Evolutionary conservation across 306 rosid genomes (phyloP).

Genomic region (Corylus americana): DNA sequence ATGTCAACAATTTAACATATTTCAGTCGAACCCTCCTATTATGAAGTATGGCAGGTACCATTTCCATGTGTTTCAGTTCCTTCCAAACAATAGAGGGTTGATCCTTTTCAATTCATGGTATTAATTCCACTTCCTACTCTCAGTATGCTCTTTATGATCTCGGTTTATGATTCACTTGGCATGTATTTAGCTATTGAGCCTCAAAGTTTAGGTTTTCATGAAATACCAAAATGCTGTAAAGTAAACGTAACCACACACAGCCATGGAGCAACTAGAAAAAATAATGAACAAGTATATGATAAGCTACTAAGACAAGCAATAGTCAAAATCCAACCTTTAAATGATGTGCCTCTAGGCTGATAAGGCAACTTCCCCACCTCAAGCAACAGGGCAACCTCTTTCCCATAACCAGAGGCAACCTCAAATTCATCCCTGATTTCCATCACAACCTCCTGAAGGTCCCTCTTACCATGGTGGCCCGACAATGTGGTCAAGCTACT

Average conservation of each 20-base stretch:
- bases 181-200: slow-evolving; percentile 18
- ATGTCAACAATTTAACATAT: neutral
- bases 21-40: slow-evolving; percentile 12
- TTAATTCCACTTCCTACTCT: neutral
- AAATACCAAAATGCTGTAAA: slow-evolving; percentile 1
- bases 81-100: slow-evolving; percentile 2
- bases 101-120: slow-evolving; percentile 14
- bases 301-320: slow-evolving; percentile 1
- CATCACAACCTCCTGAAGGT: slow-evolving; percentile 77
- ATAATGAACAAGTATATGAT: neutral
- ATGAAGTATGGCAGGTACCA: neutral
- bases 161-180: slow-evolving; percentile 10
- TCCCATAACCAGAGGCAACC: slow-evolving; percentile 73
- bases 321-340: slow-evolving; percentile 58
- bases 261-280: neutral
- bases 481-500: slow-evolving; percentile 80
- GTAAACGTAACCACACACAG: neutral
- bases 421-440: slow-evolving; percentile 88
- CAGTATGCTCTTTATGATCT: neutral
- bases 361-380: slow-evolving; percentile 90
- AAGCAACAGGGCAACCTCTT: slow-evolving; percentile 85
- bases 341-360: slow-evolving; percentile 52
- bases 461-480: slow-evolving; percentile 68
- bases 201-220: neutral
- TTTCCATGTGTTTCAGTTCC: neutral